Base-by-base conservation (phyloP, 768 basidiomycete species). In the Kwoniella bestiolae region DNA sequence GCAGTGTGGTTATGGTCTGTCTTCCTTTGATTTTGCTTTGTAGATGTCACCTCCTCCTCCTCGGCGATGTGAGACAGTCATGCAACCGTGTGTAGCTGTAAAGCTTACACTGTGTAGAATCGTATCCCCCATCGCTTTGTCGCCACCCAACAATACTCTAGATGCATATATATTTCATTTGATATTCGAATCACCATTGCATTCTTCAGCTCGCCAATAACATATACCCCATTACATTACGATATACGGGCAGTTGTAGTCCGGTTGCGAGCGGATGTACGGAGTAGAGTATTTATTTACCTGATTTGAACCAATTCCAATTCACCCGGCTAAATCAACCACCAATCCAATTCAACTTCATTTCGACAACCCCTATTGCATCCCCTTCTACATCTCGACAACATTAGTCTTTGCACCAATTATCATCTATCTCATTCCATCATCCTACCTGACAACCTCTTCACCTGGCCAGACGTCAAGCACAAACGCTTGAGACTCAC, bases 331-430 rank as follows among this genome's bases (percentile, higher is more conserved):
- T 35, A 55, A 7, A 16, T 16, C 25, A 18, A 51, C 21, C 5
- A 51, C 49, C 49, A 51, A 51, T 51, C 49, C 49, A 28, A 51
- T 9, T 51, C 49, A 51, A 51, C 46, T 47, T 12, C 23, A n/a
- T n/a, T n/a, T n/a, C n/a, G n/a, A n/a, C n/a, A n/a, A n/a, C 26
- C 50, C 50, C 50, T 52, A 18, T 26, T 51, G 28, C 28, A 14
- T 52, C 29, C 50, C 16, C 1, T 18, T n/a, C n/a, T n/a, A n/a
- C n/a, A n/a, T n/a, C n/a, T n/a, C n/a, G n/a, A n/a, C n/a, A n/a
- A n/a, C n/a, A n/a, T n/a, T n/a, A n/a, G n/a, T n/a, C n/a, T n/a
- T n/a, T n/a, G n/a, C n/a, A n/a, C n/a, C n/a, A n/a, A n/a, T n/a
- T n/a, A 41, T 41, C 38, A 41, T 14, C 7, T 41, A 11, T 41